A percentile compares a stretch with the other conserved stretches of the same genome.
phyloP scores from a whole-genome alignment of 768 basidiomycete species.

The Cubamyces sp. region DNA sequence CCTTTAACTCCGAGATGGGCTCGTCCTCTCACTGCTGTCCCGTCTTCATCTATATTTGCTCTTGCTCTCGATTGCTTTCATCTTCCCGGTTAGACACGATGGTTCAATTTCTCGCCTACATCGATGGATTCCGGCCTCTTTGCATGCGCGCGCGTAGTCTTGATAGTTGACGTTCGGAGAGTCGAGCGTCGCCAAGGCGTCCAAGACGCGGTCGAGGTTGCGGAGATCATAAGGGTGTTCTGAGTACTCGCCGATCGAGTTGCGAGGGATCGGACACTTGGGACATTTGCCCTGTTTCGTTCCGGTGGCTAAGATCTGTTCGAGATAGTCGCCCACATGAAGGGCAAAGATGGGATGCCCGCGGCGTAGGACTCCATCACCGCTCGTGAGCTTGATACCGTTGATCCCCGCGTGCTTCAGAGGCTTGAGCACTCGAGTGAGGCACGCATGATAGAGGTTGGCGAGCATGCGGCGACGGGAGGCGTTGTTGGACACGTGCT shows the following conservation, averaged over 20 bases:
- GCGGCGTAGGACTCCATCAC: conserved; percentile 45
- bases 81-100: no score
- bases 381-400: conserved; percentile 38
- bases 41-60: no score
- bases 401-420: conserved; percentile 34
- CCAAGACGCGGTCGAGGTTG: no score
- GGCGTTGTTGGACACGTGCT: conserved; percentile 20
- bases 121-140: no score
- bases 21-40: no score
- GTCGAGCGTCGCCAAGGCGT: no score
- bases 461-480: conserved; percentile 32
- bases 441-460: conserved; percentile 45
- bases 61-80: no score
- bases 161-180: no score
- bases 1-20: no score
- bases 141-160: no score
- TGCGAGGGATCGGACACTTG: not conserved
- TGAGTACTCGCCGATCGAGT: not conserved
- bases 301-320: conserved; percentile 27
- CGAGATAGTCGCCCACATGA: conserved; percentile 30
- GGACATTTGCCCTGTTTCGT: conserved; percentile 24
- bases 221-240: no score
- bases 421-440: conserved; percentile 36
- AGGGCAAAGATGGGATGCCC: conserved; percentile 33
- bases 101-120: no score